Conservation (phyloP, 306 rosid genomes). For the Arachis hypogaea region DNA sequence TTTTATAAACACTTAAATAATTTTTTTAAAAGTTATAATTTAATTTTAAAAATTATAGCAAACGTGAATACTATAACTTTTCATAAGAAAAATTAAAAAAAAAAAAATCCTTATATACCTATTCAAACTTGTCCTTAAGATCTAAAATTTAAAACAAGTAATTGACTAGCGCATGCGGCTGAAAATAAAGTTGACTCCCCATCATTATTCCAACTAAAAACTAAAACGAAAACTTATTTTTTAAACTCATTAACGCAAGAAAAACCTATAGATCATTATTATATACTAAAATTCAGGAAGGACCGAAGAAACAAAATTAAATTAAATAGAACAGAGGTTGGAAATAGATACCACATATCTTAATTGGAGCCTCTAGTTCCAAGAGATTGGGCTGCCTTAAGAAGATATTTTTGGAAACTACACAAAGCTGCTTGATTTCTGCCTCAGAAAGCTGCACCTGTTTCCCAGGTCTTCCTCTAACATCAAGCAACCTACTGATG, state of each 20-base stretch:
- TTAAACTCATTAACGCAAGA: constrained; percentile 33
- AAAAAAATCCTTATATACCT: no score
- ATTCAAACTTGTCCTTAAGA: no score
- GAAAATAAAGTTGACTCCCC: no score
- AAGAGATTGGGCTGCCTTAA: constrained; percentile 47
- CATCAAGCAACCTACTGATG: constrained; percentile 47
- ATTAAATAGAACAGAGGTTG: background rate
- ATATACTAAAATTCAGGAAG: background rate
- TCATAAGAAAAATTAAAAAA: no score
- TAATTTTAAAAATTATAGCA: no score
- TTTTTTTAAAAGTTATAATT: no score
- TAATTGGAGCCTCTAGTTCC: constrained; percentile 50
- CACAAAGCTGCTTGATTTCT: constrained; percentile 48
- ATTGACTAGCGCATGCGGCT: no score
- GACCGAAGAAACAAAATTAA: background rate
- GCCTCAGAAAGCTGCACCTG: constrained; percentile 47
- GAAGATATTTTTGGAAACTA: constrained; percentile 43
- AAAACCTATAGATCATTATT: constrained; percentile 10
- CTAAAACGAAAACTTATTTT: background rate
- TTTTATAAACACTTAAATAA: no score
- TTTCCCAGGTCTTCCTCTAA: constrained; percentile 48
- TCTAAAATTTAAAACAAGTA: no score
- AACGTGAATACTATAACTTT: no score
- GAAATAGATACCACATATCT: constrained; percentile 45
- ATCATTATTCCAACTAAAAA: no score